Conservation (phyloP, 1,284 basidiomycete genomes). For the Calocybe gambosa region DNA sequence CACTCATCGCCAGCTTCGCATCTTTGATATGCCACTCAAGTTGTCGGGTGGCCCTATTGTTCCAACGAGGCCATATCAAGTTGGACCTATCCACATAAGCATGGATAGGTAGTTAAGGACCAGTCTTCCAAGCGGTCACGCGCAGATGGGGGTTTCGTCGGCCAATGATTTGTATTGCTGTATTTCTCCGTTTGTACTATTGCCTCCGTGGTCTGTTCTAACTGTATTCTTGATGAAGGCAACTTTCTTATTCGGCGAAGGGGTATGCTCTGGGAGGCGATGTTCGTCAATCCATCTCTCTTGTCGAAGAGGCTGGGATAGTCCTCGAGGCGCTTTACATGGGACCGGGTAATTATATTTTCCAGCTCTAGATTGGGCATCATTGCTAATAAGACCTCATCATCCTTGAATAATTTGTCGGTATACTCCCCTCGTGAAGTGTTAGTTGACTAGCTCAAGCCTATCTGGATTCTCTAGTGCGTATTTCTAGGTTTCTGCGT, state of each 20-base stretch:
- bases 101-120: neutral
- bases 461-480: too few relatives aligned
- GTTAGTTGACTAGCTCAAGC: too few relatives aligned
- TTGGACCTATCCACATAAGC: neutral
- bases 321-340: neutral
- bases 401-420: too few relatives aligned
- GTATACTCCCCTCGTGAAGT: too few relatives aligned
- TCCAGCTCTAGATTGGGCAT: neutral
- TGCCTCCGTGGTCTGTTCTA: conserved; percentile 1
- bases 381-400: neutral
- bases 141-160: conserved; percentile 4
- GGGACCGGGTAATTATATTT: neutral
- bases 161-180: neutral
- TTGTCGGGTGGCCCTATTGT: neutral
- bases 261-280: neutral
- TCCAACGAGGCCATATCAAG: neutral
- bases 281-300: neutral
- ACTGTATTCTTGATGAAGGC: neutral
- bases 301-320: neutral
- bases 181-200: conserved; percentile 5
- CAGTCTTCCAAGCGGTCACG: conserved; percentile 1
- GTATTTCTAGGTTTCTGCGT: too few relatives aligned
- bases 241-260: conserved; percentile 2
- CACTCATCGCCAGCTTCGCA: neutral
- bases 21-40: neutral